These are phyloP conservation scores for Chaetomium olivaceum DNA, from an alignment of 2,329 filamentous ascomycete species.

Conservation along the genomic window DNA sequence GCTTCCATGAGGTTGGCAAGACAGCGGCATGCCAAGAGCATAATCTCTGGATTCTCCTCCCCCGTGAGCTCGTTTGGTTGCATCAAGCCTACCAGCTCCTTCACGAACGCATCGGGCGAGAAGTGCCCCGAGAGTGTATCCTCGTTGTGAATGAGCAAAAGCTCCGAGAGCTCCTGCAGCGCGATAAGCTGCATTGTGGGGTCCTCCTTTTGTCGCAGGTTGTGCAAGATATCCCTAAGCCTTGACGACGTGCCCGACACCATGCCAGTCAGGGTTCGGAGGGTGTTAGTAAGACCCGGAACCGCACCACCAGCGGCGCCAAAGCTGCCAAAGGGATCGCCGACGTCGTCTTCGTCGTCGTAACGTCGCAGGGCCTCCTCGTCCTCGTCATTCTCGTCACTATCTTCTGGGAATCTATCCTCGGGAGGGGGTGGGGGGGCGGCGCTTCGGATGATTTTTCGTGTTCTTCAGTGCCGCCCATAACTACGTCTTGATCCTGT, in stretches of 20 bases:
- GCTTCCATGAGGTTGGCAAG: conserved; percentile 98
- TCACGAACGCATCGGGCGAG: conserved; percentile 89
- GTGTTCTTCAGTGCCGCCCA: conserved; percentile 67
- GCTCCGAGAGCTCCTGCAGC: conserved; percentile 88
- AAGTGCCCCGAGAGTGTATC: conserved; percentile 96
- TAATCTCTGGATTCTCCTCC: conserved; percentile 93
- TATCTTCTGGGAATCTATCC: conserved; percentile 43
- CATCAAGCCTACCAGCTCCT: conserved; percentile 91
- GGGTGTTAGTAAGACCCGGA: conserved; percentile 72
- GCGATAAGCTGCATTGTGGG: conserved; percentile 87
- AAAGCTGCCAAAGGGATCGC: conserved; percentile 65
- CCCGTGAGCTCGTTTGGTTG: conserved; percentile 78
- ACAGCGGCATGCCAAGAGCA: conserved; percentile 93
- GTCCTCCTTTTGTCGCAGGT: conserved; percentile 80
- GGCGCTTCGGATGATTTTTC: conserved; percentile 45
- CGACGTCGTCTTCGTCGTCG: conserved; percentile 48
- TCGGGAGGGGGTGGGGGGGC: conserved; percentile 49
- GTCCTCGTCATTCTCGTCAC: conserved; percentile 52
- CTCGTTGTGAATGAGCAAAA: conserved; percentile 91
- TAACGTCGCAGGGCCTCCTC: conserved; percentile 50
- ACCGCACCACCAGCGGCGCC: conserved; percentile 64
- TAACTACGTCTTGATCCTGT: conserved; percentile 64
- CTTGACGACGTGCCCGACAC: conserved; percentile 82
- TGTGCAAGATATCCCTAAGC: conserved; percentile 73
- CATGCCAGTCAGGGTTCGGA: conserved; percentile 86